These are phyloP conservation scores for Clarireedia hainanense DNA, from an alignment of 2,329 filamentous ascomycete species.

Conservation along the genomic window DNA sequence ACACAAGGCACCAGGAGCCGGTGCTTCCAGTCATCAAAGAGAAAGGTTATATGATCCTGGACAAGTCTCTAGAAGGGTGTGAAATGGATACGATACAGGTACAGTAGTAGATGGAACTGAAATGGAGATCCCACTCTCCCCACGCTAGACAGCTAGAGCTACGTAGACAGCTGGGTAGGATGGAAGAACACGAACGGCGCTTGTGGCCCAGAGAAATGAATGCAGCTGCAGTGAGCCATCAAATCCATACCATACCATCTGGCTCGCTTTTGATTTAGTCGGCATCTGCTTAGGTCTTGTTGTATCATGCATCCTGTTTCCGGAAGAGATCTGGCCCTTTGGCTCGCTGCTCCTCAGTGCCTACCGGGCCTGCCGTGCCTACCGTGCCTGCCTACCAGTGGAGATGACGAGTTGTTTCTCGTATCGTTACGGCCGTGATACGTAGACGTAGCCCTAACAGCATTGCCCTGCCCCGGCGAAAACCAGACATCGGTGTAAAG, in stretches of 20 bases:
- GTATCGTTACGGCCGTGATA: background rate
- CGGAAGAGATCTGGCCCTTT: background rate
- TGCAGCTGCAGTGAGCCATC: conserved; percentile 6
- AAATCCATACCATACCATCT: background rate
- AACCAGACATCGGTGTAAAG: background rate
- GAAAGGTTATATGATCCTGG: conserved; percentile 1
- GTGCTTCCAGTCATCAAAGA: background rate
- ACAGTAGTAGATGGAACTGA: background rate
- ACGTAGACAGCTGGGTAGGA: background rate
- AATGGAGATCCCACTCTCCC: conserved; percentile 2
- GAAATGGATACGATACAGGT: background rate
- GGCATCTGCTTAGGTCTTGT: background rate
- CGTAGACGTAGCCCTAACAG: background rate
- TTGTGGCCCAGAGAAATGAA: conserved; percentile 1
- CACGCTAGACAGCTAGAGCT: conserved; percentile 1
- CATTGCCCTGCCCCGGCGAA: background rate
- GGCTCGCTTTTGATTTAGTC: background rate
- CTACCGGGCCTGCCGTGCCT: no score
- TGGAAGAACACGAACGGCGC: background rate
- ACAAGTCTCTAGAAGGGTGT: background rate
- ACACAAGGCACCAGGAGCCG: background rate
- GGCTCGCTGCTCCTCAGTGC: background rate
- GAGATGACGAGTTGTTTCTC: background rate
- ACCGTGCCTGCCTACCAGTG: background rate
- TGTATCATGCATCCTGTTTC: background rate